Base-by-base conservation (phyloP, 495 filamentous ascomycete genomes). In the Lasiosphaeria hispida region DNA sequence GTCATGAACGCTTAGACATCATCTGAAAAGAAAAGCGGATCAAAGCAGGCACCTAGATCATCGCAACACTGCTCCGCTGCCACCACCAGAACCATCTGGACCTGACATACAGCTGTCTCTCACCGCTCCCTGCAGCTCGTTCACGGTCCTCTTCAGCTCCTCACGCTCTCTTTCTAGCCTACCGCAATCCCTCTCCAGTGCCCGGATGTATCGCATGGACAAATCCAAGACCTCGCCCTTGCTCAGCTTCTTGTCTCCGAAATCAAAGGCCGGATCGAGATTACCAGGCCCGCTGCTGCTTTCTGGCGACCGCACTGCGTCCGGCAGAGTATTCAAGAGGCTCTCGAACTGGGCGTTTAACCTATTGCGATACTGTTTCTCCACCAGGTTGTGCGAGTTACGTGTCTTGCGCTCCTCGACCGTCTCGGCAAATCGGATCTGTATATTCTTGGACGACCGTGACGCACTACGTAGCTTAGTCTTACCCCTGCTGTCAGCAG, bases 361-460 rank as follows among this genome's bases (percentile, higher is more conserved):
- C 15, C 76, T 50, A 58, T 73, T 75, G n/a, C 77, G 74, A 60
- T 80, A 80, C 58, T 78, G 69, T 58, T 77, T 77, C 66, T 80
- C 77, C 6, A 78, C 75, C 23, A 75, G 62, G 57, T 80, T 78
- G 45, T 78, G 77, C 9, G 74, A 73, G 55, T 73, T 69, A 35
- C 75, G 69, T 48, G 63, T 71, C 55, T 71, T 73, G 10, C 69
- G 70, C 61, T 75, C 75, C 53, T 75, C 66, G 10, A 59, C 40
- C 17, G 74, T 56, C 48, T 71, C 67, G 13, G 63, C 66, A 10
- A 67, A 66, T 41, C 71, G 73, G 40, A 63, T 62, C 37, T 62
- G 67, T 13, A 63, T 62, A 53, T 76, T 76, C 58, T 77, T 77
- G 55, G 69, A 71, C 0, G 68, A 69, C 10, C 72, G 69, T 0